These are phyloP conservation scores for Ogataea hybrid DNA, from an alignment of 1,139 yeast species.

Conservation along the genomic window DNA sequence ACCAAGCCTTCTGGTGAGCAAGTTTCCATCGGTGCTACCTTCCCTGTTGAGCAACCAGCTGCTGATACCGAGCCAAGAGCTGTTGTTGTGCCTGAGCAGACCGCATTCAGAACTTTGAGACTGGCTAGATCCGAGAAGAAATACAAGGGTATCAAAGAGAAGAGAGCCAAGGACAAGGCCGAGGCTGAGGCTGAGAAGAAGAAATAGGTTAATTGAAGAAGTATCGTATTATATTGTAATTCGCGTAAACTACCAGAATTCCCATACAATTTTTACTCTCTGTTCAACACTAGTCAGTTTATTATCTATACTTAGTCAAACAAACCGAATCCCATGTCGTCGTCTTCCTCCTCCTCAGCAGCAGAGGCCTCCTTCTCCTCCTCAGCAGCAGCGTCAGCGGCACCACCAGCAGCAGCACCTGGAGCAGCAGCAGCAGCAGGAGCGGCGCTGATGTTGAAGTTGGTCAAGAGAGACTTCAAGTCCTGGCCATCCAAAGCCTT, in stretches of 20 bases:
- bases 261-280: no score
- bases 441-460: slow-evolving; percentile 74
- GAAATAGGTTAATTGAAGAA: slow-evolving; percentile 54
- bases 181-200: slow-evolving; percentile 99
- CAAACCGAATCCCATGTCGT: slow-evolving; percentile 84
- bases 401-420: slow-evolving; percentile 56
- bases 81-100: slow-evolving; percentile 77
- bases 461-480: slow-evolving; percentile 73
- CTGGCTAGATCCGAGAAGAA: slow-evolving; percentile 92
- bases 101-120: slow-evolving; percentile 96
- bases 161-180: slow-evolving; percentile 96
- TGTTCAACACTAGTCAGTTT: neutral
- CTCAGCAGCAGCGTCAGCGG: slow-evolving; percentile 54
- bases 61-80: slow-evolving; percentile 84
- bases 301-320: slow-evolving; percentile 52
- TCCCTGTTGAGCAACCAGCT: slow-evolving; percentile 88
- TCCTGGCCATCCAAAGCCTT: slow-evolving; percentile 79
- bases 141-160: slow-evolving; percentile 93
- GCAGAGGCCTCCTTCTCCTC: slow-evolving; percentile 60
- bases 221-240: slow-evolving; percentile 1
- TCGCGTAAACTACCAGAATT: no score
- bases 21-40: slow-evolving; percentile 73
- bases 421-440: slow-evolving; percentile 59
- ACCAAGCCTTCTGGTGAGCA: slow-evolving; percentile 72
- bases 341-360: slow-evolving; percentile 62